Evolutionary conservation across 306 rosid genomes (phyloP), one percentile per base, ranked within the genome.

Genomic region (Lathyrus oleraceus): DNA sequence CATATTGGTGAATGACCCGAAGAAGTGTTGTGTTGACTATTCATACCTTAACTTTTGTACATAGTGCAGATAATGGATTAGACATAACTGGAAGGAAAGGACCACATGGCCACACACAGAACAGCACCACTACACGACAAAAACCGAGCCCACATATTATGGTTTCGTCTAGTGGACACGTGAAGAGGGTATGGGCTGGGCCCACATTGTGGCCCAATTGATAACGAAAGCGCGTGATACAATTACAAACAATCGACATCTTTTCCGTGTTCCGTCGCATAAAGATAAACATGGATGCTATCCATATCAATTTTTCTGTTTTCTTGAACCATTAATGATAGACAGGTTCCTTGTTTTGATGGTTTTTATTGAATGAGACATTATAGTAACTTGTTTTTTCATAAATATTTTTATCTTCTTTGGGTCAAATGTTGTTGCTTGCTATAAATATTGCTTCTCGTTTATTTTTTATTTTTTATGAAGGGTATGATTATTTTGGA

Each of bases 21-120:
- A 42, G 21, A 67, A 67, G 38, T 60, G 58, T 60, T 69, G 47
- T 47, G 71, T 64, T 71, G 76, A 78, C 45, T 35, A 25, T 17
- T 60, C 49, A 40, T 11, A 11, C 21, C 67, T 8, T 47, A 20
- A 23, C 40, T 52, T 15, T 43, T 61, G 52, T 56, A 68, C 39
- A 35, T 35, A 7, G 39, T 35, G 39, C 38, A 32, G 39, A 35
- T 35, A 35, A 35, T 35, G 39, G 39, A 35, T 35, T 35, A 35
- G 75, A 5, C 62, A 76, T 36, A 25, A 52, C 67, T 74, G 75
- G 85, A 47, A 69, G 75, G 85, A 47, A 69, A 68, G 87, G 89
- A 84, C 89, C 91, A 84, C 85, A 76, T 42, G 10, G 49, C 76
- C 84, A 76, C 36, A 8, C 84, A 76, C 36, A 8, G 38, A 76